Percentiles rank a stretch among this genome's conserved stretches.
Evolutionary conservation across 1,139 yeast species (phyloP).

Genomic region (Eremothecium sinecaudum): DNA sequence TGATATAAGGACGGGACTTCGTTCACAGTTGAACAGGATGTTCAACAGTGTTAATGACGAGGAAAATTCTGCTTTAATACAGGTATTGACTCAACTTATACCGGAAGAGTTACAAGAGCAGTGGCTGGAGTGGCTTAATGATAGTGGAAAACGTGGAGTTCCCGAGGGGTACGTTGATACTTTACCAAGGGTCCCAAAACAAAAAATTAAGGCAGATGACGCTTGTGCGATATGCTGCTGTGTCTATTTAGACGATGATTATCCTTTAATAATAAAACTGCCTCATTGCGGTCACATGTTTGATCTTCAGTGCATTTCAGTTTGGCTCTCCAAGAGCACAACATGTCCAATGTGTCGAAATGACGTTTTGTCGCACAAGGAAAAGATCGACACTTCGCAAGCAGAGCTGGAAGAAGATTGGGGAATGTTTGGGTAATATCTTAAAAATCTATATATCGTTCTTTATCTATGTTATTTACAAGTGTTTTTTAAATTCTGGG

Average conservation of each 20-base stretch:
- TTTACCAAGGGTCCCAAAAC: conserved; percentile 57
- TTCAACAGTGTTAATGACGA: conserved; percentile 7
- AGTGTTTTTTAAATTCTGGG: conserved; percentile 45
- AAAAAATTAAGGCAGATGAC: conserved; percentile 43
- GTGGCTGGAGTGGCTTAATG: conserved; percentile 18
- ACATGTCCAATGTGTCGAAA: conserved; percentile 87
- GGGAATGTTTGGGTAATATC: conserved; percentile 58
- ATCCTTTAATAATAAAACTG: conserved; percentile 69
- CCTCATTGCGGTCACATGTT: conserved; percentile 73
- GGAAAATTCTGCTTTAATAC: conserved; percentile 13
- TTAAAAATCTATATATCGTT: neutral
- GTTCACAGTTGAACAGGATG: conserved; percentile 5
- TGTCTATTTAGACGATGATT: conserved; percentile 58
- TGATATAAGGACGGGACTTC: conserved; percentile 4
- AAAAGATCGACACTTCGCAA: conserved; percentile 49
- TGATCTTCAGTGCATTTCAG: conserved; percentile 83
- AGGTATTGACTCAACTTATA: conserved; percentile 22
- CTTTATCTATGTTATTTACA: conserved; percentile 6
- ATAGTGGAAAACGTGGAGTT: conserved; percentile 43
- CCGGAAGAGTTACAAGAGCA: conserved; percentile 25
- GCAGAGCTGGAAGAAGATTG: conserved; percentile 64
- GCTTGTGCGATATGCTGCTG: conserved; percentile 80
- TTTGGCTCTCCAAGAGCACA: conserved; percentile 72
- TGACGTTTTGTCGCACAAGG: conserved; percentile 48
- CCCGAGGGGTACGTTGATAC: conserved; percentile 63